These are phyloP conservation scores for Pezicula carpinea DNA, from an alignment of 2,329 filamentous ascomycete species.

Conservation along the genomic window DNA sequence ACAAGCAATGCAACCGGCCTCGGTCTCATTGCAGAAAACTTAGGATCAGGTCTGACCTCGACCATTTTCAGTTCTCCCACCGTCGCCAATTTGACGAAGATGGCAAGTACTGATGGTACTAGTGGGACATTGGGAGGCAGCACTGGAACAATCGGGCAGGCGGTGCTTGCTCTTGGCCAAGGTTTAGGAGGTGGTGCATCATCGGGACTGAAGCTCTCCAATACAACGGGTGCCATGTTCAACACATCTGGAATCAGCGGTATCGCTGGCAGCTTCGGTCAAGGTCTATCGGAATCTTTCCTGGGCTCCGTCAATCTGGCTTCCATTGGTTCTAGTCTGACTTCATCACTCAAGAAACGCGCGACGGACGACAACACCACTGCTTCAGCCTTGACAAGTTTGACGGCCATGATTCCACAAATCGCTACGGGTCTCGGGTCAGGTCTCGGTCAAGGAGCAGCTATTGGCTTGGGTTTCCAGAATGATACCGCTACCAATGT, in stretches of 20 bases:
- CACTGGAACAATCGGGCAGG: background rate
- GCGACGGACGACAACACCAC: background rate
- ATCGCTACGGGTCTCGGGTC: conserved; percentile 6
- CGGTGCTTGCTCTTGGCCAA: background rate
- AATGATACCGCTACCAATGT: background rate
- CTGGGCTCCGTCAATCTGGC: background rate
- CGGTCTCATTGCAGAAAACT: background rate
- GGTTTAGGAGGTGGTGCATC: background rate
- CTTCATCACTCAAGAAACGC: background rate
- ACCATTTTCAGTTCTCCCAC: background rate
- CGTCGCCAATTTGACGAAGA: background rate
- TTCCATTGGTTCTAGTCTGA: background rate
- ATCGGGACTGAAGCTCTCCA: background rate
- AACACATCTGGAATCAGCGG: background rate
- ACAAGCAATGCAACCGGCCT: background rate
- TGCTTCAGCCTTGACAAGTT: background rate
- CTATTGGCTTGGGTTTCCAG: conserved; percentile 15
- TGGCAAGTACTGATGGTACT: background rate
- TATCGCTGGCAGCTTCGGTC: background rate
- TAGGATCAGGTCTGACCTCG: background rate
- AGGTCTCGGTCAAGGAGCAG: conserved; percentile 14
- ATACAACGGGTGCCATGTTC: background rate
- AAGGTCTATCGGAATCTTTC: background rate
- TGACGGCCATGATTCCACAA: background rate
- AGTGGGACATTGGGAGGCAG: background rate